phyloP scores from a whole-genome alignment of 2,329 filamentous ascomycete species.

The Aspergillus melleus region DNA sequence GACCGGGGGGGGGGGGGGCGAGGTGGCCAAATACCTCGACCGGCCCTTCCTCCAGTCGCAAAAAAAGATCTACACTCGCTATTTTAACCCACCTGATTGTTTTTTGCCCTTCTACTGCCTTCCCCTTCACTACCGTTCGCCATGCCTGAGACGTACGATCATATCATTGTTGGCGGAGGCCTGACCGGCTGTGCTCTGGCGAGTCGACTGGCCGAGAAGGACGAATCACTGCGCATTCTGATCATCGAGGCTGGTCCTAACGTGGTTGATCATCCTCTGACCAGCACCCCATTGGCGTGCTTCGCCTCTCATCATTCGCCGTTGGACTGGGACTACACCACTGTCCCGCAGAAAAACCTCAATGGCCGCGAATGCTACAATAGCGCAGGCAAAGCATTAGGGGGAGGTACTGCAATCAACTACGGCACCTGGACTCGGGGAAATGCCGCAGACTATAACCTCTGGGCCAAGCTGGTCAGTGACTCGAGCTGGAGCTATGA shows the following conservation, averaged over 20 bases:
- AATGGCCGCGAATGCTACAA: conserved; percentile 27
- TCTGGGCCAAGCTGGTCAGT: conserved; percentile 44
- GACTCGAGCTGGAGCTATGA: conserved; percentile 50
- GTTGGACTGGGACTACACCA: conserved; percentile 35
- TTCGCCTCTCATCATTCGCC: conserved; percentile 26
- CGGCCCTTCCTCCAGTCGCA: background rate
- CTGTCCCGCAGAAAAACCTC: conserved; percentile 31
- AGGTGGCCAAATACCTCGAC: background rate
- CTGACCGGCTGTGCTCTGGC: conserved; percentile 31
- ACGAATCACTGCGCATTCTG: conserved; percentile 18
- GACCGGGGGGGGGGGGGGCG: too few relatives aligned
- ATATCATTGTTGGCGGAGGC: conserved; percentile 33
- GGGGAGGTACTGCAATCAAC: conserved; percentile 46
- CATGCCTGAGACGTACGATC: conserved; percentile 3
- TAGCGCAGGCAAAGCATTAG: conserved; percentile 40
- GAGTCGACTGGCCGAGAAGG: conserved; percentile 25
- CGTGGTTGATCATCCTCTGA: conserved; percentile 8
- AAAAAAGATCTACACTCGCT: background rate
- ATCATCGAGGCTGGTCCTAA: conserved; percentile 36
- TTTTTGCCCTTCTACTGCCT: background rate
- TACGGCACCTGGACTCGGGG: conserved; percentile 48
- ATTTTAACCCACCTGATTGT: background rate
- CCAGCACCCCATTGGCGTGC: conserved; percentile 9
- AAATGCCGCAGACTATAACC: conserved; percentile 46
- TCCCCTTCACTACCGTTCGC: background rate